Evolutionary conservation across 1,284 basidiomycete species (phyloP).

Genomic region (Xerocomus nothofagi): DNA sequence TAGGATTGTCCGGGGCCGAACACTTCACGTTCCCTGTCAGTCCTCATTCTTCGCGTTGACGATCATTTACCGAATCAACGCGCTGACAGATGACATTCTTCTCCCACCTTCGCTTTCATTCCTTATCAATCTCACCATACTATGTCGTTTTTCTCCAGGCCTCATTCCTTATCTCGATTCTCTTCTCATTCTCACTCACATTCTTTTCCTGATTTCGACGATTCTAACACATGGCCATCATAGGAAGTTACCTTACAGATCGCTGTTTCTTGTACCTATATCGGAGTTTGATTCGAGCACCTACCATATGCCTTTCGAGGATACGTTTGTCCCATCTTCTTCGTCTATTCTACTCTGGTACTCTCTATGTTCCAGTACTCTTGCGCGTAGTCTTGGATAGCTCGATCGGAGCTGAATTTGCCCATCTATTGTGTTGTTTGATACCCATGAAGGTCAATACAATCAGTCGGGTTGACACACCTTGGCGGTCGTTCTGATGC

Average conservation of each 20-base stretch:
- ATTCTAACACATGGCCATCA: constrained; percentile 10
- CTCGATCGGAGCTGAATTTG: constrained; percentile 91
- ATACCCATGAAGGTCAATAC: constrained; percentile 13
- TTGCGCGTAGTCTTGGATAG: constrained; percentile 86
- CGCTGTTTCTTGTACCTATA: constrained; percentile 11
- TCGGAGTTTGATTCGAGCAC: constrained; percentile 5
- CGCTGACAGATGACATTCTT: not conserved
- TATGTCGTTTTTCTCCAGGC: constrained; percentile 2
- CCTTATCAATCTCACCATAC: not conserved
- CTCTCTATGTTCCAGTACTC: constrained; percentile 75
- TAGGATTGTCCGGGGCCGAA: not conserved
- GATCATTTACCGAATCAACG: not conserved
- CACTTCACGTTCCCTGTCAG: not conserved
- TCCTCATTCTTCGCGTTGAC: not conserved
- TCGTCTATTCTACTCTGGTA: constrained; percentile 33
- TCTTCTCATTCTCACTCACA: not conserved
- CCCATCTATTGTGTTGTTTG: constrained; percentile 65
- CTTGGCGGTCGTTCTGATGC: constrained; percentile 80
- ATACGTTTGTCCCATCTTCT: constrained; percentile 3
- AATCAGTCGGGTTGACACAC: constrained; percentile 34
- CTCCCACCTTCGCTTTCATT: not conserved
- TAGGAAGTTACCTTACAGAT: constrained; percentile 18
- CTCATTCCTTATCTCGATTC: constrained; percentile 2
- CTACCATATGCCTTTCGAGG: too few species aligned
- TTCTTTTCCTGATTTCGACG: constrained; percentile 4